Evolutionary conservation across 148 eudicot species (phyloP).

Genomic region (Talinum fruticosum): DNA sequence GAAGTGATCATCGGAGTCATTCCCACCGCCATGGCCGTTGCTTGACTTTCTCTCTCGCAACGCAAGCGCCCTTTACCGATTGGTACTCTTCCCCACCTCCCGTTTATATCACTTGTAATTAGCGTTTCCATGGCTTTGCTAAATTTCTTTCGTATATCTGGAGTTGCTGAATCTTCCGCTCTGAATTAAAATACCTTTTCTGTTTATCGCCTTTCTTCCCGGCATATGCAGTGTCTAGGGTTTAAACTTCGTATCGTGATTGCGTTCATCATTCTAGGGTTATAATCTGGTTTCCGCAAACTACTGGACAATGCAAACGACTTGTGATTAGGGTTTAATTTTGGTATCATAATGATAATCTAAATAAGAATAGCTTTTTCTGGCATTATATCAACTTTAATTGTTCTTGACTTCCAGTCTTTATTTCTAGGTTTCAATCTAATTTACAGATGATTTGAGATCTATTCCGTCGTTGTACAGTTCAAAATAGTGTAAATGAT

Average conservation of each 20-base stretch:
- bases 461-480: not conserved
- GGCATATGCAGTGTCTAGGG: not conserved
- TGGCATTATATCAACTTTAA: not conserved
- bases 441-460: not conserved
- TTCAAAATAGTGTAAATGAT: not conserved
- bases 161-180: not conserved
- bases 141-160: not conserved
- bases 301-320: not conserved
- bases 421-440: not conserved
- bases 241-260: not conserved
- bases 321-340: too few species aligned
- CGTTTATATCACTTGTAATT: not conserved
- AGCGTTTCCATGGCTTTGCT: not conserved
- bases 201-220: not conserved
- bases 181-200: not conserved
- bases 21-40: conserved; percentile 33
- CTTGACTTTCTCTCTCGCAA: conserved; percentile 45
- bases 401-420: not conserved
- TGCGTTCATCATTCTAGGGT: not conserved
- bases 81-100: conserved; percentile 23
- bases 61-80: conserved; percentile 28
- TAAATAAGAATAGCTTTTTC: not conserved
- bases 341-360: not conserved
- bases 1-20: conserved; percentile 42
- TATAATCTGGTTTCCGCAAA: not conserved